Evolutionary conservation across 352 stramenopile species (phyloP).

Genomic region (Globisporangium rhizosaccharum): DNA sequence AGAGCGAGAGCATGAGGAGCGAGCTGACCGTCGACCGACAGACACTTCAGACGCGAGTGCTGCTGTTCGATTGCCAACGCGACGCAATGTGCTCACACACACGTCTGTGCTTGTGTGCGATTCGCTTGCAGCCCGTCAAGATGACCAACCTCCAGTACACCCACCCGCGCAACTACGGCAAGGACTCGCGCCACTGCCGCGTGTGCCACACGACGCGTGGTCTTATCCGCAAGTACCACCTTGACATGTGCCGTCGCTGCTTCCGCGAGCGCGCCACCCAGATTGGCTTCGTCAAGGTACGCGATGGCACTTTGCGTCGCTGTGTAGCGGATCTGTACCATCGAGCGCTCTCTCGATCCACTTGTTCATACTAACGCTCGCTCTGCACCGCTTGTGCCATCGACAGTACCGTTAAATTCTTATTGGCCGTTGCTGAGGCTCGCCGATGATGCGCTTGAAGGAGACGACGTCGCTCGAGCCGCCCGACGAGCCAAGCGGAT

Average conservation of each 20-base stretch:
- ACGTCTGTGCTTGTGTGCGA: neutral
- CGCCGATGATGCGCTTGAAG: conserved; percentile 1
- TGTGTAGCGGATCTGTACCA: neutral
- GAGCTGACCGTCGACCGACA: no score
- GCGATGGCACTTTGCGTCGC: neutral
- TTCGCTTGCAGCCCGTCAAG: conserved; percentile 39
- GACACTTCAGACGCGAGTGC: neutral
- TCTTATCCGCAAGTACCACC: conserved; percentile 95
- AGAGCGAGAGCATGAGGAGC: no score
- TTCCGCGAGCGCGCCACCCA: conserved; percentile 93
- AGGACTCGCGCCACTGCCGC: conserved; percentile 88
- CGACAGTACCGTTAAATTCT: conserved; percentile 62
- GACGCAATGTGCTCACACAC: neutral
- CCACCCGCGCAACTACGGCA: conserved; percentile 85
- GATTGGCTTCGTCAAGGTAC: conserved; percentile 95
- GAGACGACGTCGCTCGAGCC: conserved; percentile 3
- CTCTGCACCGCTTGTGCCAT: conserved; percentile 10
- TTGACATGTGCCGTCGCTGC: conserved; percentile 96
- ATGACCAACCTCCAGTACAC: conserved; percentile 89
- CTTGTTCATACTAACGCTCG: neutral
- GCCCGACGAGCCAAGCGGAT: conserved; percentile 21
- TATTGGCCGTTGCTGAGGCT: conserved; percentile 33
- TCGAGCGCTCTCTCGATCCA: neutral
- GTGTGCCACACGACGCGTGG: conserved; percentile 89
- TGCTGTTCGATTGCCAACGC: neutral